phyloP scores from a whole-genome alignment of 257 asterid genomes.

The Ocimum tenuiflorum region DNA sequence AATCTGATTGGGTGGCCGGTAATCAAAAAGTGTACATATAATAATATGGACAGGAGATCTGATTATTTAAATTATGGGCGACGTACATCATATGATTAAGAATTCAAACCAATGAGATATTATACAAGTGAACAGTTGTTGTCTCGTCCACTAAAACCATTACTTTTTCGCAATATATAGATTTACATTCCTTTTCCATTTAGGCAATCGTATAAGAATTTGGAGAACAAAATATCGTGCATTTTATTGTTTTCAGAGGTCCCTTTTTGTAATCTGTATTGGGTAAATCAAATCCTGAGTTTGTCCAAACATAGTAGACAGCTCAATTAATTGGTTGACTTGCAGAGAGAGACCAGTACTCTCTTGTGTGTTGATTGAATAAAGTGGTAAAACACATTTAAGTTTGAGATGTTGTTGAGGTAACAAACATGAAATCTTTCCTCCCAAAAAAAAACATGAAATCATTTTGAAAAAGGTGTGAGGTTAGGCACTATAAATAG shows the following conservation, averaged over 20 bases:
- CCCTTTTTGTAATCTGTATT: too few species aligned
- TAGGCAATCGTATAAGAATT: background rate
- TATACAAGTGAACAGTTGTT: conserved; percentile 6
- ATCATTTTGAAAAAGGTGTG: too few species aligned
- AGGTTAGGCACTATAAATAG: too few species aligned
- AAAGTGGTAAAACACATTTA: too few species aligned
- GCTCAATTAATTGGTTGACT: too few species aligned
- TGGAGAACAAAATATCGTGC: background rate
- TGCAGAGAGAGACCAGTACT: too few species aligned
- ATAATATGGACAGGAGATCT: background rate
- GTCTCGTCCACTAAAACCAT: background rate
- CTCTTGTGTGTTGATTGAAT: too few species aligned
- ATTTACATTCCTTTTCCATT: background rate
- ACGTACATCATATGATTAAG: background rate
- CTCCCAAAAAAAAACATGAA: too few species aligned
- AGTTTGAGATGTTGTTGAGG: too few species aligned
- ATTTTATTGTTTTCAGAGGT: background rate
- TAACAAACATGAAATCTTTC: too few species aligned
- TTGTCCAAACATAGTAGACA: too few species aligned
- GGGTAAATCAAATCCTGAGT: too few species aligned
- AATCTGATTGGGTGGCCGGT: conserved; percentile 25
- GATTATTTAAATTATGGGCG: background rate
- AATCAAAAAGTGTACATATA: background rate
- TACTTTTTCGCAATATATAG: background rate
- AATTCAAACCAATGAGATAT: background rate